These are phyloP conservation scores for Lathyrus sativus DNA, from an alignment of 306 rosid species.

Conservation along the genomic window DNA sequence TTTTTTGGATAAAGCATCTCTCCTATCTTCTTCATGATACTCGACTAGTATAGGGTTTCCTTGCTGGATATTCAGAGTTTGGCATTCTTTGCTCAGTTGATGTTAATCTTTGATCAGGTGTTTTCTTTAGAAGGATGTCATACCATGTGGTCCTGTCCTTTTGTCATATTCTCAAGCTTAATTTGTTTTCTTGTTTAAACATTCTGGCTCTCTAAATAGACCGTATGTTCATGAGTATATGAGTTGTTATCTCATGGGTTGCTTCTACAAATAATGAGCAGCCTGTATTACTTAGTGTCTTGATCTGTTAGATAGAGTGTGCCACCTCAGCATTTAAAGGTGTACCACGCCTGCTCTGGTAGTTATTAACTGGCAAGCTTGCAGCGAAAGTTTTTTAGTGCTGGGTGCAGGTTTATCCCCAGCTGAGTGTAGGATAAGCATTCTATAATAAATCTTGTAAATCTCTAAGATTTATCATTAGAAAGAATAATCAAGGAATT, in stretches of 20 bases:
- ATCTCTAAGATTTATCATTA: not conserved
- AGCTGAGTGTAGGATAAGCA: not conserved
- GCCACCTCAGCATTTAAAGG: not conserved
- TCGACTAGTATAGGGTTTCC: slow-evolving; percentile 15
- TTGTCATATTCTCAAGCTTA: slow-evolving; percentile 14
- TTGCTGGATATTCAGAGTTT: slow-evolving; percentile 26
- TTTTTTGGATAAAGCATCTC: slow-evolving; percentile 19
- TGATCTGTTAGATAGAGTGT: not conserved
- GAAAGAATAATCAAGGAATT: not conserved
- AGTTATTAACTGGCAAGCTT: not conserved
- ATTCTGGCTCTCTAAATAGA: slow-evolving; percentile 22
- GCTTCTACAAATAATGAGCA: not conserved
- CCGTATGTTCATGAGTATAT: not conserved
- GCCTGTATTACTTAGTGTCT: not conserved
- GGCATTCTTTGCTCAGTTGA: slow-evolving; percentile 22
- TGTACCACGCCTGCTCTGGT: not conserved
- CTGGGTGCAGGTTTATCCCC: slow-evolving; percentile 2
- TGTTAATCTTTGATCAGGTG: slow-evolving; percentile 1
- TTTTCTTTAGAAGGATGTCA: slow-evolving; percentile 35
- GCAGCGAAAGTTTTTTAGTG: not conserved
- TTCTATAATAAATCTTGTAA: slow-evolving; percentile 1
- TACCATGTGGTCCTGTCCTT: slow-evolving; percentile 7
- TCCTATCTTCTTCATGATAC: slow-evolving; percentile 23
- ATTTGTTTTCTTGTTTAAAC: slow-evolving; percentile 22
- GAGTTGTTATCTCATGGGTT: not conserved